phyloP scores from a whole-genome alignment of 495 filamentous ascomycete genomes.

The Tuber indicum region DNA sequence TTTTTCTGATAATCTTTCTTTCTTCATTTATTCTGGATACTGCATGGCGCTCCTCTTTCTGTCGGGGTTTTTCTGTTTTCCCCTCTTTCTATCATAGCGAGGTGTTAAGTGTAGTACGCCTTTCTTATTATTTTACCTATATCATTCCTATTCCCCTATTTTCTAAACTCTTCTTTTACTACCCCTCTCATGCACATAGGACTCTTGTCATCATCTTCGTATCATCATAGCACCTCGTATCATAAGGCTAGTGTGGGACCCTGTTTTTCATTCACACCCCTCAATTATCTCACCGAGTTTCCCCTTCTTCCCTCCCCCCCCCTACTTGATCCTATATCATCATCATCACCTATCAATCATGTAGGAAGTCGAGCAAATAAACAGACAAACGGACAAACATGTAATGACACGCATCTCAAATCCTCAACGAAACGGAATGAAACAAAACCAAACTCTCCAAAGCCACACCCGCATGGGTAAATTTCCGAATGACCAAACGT shows the following conservation, averaged over 20 bases:
- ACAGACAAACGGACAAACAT: background rate
- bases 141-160: background rate
- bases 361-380: background rate
- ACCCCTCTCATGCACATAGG: background rate
- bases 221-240: background rate
- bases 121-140: background rate
- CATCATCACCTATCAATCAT: background rate
- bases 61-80: background rate
- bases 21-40: background rate
- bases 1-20: background rate
- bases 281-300: background rate
- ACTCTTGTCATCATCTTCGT: background rate
- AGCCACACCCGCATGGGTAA: background rate
- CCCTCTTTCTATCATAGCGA: background rate
- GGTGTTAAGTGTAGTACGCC: background rate
- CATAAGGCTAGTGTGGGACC: background rate
- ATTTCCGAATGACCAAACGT: background rate
- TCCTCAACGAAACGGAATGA: background rate
- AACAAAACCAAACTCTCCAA: background rate
- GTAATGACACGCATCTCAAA: background rate
- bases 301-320: background rate
- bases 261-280: background rate
- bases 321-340: background rate
- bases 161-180: background rate
- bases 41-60: conserved; percentile 5